phyloP scores from a whole-genome alignment of 768 basidiomycete genomes.

The Lyophyllum semitale region DNA sequence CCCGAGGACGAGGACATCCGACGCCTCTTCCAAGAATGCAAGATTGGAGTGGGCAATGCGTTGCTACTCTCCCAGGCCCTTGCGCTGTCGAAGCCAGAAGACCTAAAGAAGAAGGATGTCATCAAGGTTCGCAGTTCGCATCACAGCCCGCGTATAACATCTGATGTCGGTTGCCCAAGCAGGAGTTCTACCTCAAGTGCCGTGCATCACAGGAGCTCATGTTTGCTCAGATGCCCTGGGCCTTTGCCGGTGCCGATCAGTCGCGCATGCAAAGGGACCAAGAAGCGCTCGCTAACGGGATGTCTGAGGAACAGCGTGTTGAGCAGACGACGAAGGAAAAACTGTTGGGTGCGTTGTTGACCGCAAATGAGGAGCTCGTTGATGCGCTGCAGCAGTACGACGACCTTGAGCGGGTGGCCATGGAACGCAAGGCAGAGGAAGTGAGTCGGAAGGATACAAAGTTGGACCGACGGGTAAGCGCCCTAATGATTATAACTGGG shows the following conservation, averaged over 20 bases:
- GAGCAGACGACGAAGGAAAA: conserved; percentile 72
- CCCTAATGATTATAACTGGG: not conserved
- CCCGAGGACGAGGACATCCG: conserved; percentile 85
- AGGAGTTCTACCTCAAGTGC: too few relatives aligned
- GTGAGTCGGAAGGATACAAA: conserved; percentile 67
- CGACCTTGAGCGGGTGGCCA: conserved; percentile 72
- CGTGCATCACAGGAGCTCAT: conserved; percentile 83
- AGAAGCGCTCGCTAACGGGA: conserved; percentile 13
- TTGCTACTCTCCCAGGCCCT: conserved; percentile 71
- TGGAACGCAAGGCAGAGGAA: conserved; percentile 66
- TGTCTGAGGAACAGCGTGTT: conserved; percentile 30
- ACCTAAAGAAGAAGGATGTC: conserved; percentile 61
- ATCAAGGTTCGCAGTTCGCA: conserved; percentile 49
- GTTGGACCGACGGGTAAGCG: conserved; percentile 66
- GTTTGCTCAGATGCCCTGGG: conserved; percentile 89
- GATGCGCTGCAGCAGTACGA: conserved; percentile 75
- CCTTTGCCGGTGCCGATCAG: conserved; percentile 76
- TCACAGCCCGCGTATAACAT: not conserved
- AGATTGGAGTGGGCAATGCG: conserved; percentile 82
- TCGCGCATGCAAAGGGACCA: conserved; percentile 46
- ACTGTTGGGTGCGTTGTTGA: conserved; percentile 73
- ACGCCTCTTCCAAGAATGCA: conserved; percentile 84
- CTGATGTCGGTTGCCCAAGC: conserved; percentile 1
- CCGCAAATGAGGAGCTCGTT: conserved; percentile 70
- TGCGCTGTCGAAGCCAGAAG: conserved; percentile 67